Evolutionary conservation across 2,329 filamentous ascomycete genomes (phyloP).

Genomic region (Harringtonia lauricola): DNA sequence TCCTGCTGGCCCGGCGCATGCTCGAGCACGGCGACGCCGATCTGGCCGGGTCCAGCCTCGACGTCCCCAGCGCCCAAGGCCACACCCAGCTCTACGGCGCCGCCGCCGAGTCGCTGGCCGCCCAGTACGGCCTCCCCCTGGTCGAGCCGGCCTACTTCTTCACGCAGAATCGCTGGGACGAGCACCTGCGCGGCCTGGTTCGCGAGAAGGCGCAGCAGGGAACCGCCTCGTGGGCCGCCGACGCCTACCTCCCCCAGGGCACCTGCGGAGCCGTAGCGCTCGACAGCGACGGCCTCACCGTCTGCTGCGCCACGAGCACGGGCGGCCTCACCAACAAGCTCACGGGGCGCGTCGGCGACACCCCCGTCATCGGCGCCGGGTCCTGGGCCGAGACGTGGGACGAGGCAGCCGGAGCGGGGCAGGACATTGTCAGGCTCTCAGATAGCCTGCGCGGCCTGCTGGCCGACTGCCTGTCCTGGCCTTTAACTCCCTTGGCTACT

Average conservation of each 20-base stretch:
- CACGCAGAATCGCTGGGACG: slow-evolving; percentile 61
- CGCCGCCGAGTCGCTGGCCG: slow-evolving; percentile 59
- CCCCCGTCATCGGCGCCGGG: slow-evolving; percentile 70
- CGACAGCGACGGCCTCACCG: slow-evolving; percentile 60
- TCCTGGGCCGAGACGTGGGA: slow-evolving; percentile 86
- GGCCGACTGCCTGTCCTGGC: slow-evolving; percentile 48
- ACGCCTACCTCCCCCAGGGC: slow-evolving; percentile 61
- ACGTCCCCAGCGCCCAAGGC: slow-evolving; percentile 34
- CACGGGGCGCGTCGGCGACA: slow-evolving; percentile 76
- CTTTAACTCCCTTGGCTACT: slow-evolving; percentile 19
- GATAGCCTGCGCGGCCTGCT: slow-evolving; percentile 36
- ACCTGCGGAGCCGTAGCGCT: slow-evolving; percentile 77
- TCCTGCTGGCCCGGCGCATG: slow-evolving; percentile 61
- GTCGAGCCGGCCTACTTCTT: slow-evolving; percentile 66
- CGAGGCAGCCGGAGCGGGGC: slow-evolving; percentile 23
- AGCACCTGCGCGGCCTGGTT: slow-evolving; percentile 46
- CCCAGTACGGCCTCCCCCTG: slow-evolving; percentile 56
- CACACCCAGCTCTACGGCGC: slow-evolving; percentile 38
- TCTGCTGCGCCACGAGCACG: slow-evolving; percentile 57
- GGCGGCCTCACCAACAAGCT: slow-evolving; percentile 86
- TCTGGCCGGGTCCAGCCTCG: slow-evolving; percentile 18
- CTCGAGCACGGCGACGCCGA: slow-evolving; percentile 56
- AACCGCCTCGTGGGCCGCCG: slow-evolving; percentile 17
- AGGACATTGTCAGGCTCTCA: slow-evolving; percentile 25
- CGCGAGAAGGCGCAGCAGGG: slow-evolving; percentile 26